Conservation (phyloP, 1,284 basidiomycete genomes). For the Heterobasidion irregulare region DNA sequence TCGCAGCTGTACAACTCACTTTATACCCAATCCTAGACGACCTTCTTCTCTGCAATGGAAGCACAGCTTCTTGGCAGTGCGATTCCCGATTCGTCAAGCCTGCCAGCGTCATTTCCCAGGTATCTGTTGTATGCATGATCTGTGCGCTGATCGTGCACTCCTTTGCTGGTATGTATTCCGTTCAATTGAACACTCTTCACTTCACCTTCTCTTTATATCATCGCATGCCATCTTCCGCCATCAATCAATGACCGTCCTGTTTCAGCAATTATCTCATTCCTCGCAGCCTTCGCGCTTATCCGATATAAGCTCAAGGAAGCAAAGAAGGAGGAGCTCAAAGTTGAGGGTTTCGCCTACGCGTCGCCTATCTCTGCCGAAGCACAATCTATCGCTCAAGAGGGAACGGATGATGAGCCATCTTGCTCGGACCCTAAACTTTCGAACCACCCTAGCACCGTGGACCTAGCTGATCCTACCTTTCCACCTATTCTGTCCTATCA, state of each 20-base stretch:
- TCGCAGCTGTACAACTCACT: no score
- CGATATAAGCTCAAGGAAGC: constrained; percentile 43
- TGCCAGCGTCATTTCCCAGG: constrained; percentile 18
- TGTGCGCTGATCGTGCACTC: constrained; percentile 46
- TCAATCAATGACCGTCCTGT: no score
- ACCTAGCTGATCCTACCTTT: no score
- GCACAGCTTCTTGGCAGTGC: constrained; percentile 40
- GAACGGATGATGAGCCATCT: not conserved
- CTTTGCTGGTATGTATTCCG: constrained; percentile 34
- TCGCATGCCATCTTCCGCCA: not conserved
- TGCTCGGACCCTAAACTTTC: no score
- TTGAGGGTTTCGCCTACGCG: constrained; percentile 5
- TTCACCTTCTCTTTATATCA: no score
- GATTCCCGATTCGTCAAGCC: constrained; percentile 17
- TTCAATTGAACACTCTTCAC: no score
- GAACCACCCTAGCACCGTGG: no score
- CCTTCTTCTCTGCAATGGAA: constrained; percentile 51
- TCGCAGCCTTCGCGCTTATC: constrained; percentile 48
- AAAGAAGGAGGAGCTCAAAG: constrained; percentile 26
- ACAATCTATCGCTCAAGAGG: not conserved
- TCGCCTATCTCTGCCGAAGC: not conserved
- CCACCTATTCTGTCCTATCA: not conserved
- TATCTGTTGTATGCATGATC: constrained; percentile 39
- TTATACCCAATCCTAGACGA: constrained; percentile 31
- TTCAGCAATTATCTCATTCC: constrained; percentile 46